Evolutionary conservation across 805 yeast genomes (phyloP), one percentile per base, ranked within the genome.

Genomic region (Candida ortonii): DNA sequence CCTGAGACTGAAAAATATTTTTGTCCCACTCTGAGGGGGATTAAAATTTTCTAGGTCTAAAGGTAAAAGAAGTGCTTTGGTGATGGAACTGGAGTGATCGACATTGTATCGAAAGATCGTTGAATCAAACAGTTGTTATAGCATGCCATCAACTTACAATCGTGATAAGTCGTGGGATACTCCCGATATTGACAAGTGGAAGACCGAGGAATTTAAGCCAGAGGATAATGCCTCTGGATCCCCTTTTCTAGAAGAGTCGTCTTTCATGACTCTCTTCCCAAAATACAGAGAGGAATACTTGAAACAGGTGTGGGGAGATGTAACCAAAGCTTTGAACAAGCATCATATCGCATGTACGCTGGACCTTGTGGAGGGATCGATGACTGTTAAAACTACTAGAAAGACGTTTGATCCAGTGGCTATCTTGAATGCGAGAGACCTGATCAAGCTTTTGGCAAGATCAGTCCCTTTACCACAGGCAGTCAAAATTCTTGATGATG

Each of bases 141-240:
- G 9, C 27, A 90, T 90, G 98, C 87, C 83, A 16, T 86, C 96
- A 2, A 86, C 95, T 29, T 89, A 90, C 61, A 86, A 93, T 61
- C 81, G 79, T 55, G 97, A 93, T 52, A 90, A 90, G 62, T 97
- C 97, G 34, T 89, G 97, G 97, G 97, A 89, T 57, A 89, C 96
- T 8, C 86, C 84, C 14, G 96, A 88, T 49, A 80, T 89, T 38
- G 95, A 89, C 59, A 89, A 90, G 59, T 90, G 98, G 98, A 69
- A 73, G 49, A 68, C 78, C 22, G 95, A 86, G 22, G 94, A 87
- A 38, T 93, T 93, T 68, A 82, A 73, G 47, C 86, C 87, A 2
- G 96, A 87, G 50, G 95, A 93, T 56, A 86, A 88, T 55, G 79
- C 77, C 6, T 76, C 89, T 8, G 96, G 97, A 1, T 70, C 72